phyloP scores from a whole-genome alignment of 768 basidiomycete species.

The Phylloporus sp. region DNA sequence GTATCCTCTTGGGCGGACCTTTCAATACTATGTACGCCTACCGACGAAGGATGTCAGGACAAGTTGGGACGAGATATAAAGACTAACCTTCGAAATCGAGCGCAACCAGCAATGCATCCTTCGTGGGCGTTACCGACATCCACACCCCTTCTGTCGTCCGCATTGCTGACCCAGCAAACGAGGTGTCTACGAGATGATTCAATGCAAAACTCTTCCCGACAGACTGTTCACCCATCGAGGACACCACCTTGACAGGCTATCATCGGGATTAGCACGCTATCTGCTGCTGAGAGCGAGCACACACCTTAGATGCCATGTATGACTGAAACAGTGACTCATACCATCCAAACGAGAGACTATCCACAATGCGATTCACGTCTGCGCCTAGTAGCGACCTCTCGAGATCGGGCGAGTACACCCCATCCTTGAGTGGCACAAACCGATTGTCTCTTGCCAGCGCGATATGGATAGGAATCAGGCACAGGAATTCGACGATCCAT shows the following conservation, averaged over 20 bases:
- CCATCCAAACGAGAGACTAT: constrained; percentile 56
- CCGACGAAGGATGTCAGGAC: background rate
- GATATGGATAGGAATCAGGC: constrained; percentile 61
- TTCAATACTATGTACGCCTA: constrained; percentile 60
- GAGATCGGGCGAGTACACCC: constrained; percentile 43
- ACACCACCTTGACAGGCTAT: constrained; percentile 59
- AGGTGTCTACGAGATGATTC: constrained; percentile 59
- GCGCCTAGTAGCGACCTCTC: constrained; percentile 55
- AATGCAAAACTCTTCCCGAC: constrained; percentile 58
- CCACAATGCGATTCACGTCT: constrained; percentile 52
- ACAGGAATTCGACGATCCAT: constrained; percentile 58
- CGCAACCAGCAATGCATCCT: constrained; percentile 49
- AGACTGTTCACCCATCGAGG: constrained; percentile 66
- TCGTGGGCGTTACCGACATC: constrained; percentile 62
- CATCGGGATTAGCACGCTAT: background rate
- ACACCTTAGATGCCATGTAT: constrained; percentile 53
- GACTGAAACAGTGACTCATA: constrained; percentile 61
- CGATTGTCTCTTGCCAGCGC: constrained; percentile 56
- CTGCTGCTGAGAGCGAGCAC: background rate
- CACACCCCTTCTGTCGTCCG: constrained; percentile 64
- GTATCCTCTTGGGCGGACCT: constrained; percentile 60
- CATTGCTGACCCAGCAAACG: constrained; percentile 64
- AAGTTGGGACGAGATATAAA: background rate
- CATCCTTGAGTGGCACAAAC: constrained; percentile 58
- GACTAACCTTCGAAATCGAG: constrained; percentile 57